Base-by-base conservation (phyloP, 164 flowering plant genomes). In the Chimonanthus praecox region DNA sequence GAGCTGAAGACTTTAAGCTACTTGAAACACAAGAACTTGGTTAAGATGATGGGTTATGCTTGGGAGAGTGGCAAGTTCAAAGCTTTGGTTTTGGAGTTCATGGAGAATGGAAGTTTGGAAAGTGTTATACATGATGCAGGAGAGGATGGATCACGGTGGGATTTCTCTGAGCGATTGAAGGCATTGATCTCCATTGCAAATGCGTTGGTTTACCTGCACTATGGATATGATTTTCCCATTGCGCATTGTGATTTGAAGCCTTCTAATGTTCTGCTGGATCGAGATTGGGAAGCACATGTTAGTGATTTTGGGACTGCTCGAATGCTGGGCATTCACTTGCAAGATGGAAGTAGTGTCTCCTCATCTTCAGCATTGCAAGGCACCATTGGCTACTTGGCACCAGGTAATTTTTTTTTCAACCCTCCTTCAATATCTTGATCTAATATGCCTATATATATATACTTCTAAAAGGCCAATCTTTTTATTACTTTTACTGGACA, bases 221-320 rank as follows among this genome's bases (percentile, higher is more conserved):
- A 84, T 1, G 91, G 84, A 7, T 90, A 89, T 74, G 92, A 77
- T 68, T 80, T 83, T 62, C 89, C 95, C 7, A 87, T 92, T 45
- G 81, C 88, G 67, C 98, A 94, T 79, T 89, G 97, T 69, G 98
- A 94, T 73, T 58, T 94, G 81, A 91, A 91, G 82, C 98, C 96
- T 54, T 88, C 94, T 4, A 93, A 93, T 77, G 80, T 93, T 73
- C 87, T 91, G 54, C 73, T 90, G 77, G 95, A 91, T 76, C 79
- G 66, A 64, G 82, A 88, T 21, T 82, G 80, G 83, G 84, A 79
- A 18, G 95, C 89, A 6, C 95, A 89, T 80, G 97, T 94, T 9
- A 90, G 97, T 63, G 98, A 94, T 75, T 94, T 94, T 73, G 98
- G 98, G 49, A 94, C 97, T 9, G 87, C 98, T 73, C 76, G 95